Conservation (phyloP, 2,329 filamentous ascomycete genomes). For the Biscogniauxia marginata region DNA sequence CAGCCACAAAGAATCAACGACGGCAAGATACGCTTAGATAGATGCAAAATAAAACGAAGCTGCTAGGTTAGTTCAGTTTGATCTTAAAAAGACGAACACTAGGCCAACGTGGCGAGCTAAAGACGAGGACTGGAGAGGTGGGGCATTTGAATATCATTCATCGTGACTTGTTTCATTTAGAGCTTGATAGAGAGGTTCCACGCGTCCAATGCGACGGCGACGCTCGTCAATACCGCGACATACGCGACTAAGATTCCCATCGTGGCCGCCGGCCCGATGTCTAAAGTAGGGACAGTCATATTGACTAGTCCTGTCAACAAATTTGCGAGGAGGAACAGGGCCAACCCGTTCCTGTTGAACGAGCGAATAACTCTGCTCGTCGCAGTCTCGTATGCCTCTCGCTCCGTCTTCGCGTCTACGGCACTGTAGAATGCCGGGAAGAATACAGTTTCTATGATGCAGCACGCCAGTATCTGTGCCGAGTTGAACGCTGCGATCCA, state of each 20-base stretch:
- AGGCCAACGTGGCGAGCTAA: neutral
- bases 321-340: constrained; percentile 84
- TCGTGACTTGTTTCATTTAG: constrained; percentile 34
- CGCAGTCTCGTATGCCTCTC: constrained; percentile 62
- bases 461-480: constrained; percentile 77
- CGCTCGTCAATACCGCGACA: constrained; percentile 61
- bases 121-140: neutral
- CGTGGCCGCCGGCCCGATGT: constrained; percentile 61
- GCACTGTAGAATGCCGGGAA: constrained; percentile 71
- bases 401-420: constrained; percentile 54
- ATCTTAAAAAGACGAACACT: neutral
- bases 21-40: constrained; percentile 10
- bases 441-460: constrained; percentile 71
- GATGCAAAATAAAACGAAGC: neutral
- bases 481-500: constrained; percentile 94
- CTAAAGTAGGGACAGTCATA: constrained; percentile 77
- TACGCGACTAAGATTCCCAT: constrained; percentile 78
- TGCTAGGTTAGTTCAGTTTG: neutral
- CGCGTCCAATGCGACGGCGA: constrained; percentile 66
- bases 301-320: constrained; percentile 87
- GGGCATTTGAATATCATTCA: neutral
- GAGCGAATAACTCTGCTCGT: constrained; percentile 81
- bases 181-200: constrained; percentile 71
- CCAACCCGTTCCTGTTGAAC: constrained; percentile 85
- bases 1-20: too few species aligned